Conservation (phyloP, 306 rosid species). For the Hippophae tibetana region DNA sequence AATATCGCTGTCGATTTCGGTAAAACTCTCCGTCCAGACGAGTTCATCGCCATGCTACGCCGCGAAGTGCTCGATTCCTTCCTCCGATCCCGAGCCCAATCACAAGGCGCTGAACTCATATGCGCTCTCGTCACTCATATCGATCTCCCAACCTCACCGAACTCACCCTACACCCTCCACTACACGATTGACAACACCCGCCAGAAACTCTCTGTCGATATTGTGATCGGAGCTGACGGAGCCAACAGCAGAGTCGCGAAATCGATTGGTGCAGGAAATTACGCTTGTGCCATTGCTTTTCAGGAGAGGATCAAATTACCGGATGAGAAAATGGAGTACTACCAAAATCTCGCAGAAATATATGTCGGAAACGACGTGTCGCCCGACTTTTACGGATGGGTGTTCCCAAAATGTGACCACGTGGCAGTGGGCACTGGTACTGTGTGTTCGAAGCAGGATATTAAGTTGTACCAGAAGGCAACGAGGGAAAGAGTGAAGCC, state of each 20-base stretch:
- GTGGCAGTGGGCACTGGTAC: conserved; percentile 98
- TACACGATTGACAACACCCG: conserved; percentile 36
- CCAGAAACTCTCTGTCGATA: conserved; percentile 52
- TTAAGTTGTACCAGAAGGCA: conserved; percentile 51
- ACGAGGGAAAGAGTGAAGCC: conserved; percentile 47
- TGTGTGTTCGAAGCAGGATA: conserved; percentile 47
- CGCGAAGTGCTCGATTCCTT: conserved; percentile 83
- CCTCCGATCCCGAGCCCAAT: conserved; percentile 68
- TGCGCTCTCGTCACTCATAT: conserved; percentile 54
- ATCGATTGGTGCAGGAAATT: conserved; percentile 60
- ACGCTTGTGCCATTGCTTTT: conserved; percentile 73
- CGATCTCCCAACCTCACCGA: conserved; percentile 33
- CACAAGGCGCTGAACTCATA: conserved; percentile 51
- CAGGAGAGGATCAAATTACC: conserved; percentile 74
- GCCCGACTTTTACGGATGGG: conserved; percentile 96
- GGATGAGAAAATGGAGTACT: conserved; percentile 69
- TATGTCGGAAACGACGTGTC: conserved; percentile 75
- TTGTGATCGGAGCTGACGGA: conserved; percentile 79
- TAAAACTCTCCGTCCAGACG: conserved; percentile 52
- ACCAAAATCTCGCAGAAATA: conserved; percentile 74
- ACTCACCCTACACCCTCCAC: conserved; percentile 48
- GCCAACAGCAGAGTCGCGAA: conserved; percentile 81
- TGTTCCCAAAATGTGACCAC: conserved; percentile 86
- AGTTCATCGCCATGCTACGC: conserved; percentile 90
- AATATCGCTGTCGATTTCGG: conserved; percentile 86